Evolutionary conservation across 176 grass and related monocot genomes (phyloP), one percentile per base, ranked within the genome.

Genomic region (Eragrostis nindensis): DNA sequence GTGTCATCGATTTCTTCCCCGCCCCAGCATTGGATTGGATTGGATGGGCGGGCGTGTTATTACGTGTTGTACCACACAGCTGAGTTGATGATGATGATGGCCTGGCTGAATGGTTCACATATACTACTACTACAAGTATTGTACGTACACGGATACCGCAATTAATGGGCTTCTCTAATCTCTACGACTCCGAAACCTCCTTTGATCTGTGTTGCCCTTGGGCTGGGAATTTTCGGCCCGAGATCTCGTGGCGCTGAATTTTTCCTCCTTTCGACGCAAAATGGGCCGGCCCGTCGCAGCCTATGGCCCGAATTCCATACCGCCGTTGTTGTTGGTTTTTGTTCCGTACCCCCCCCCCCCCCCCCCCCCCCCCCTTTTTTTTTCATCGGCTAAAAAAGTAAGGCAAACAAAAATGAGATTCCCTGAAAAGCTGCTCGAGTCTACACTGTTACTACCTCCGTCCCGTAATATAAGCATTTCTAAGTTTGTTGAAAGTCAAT

Each of bases 41-140:
- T 30, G 41, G 60, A 52, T 14, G 17, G 17, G 38, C 5, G 24
- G 41, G 68, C n/a, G 17, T 3, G n/a, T 22, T 18, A 69, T 38
- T 30, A 45, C 38, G 49, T 61, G 73, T 61, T 61, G 73, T 61
- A 26, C 55, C 54, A 5, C 54, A 18, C n/a, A 60, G 46, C 21
- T 29, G 24, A 10, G 19, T 22, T 36, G 32, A 11, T 61, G 30
- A 38, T 36, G 32, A 11, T 61, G 30, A 38, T 52, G 62, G 44
- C 45, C 27, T 53, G 36, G n/a, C n/a, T n/a, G n/a, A n/a, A n/a
- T n/a, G n/a, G 49, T 74, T 55, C 49, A 55, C 49, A 39, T 74
- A 54, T 22, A 54, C 48, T 8, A n/a, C n/a, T n/a, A n/a, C n/a
- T n/a, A n/a, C n/a, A n/a, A 24, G 18, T 69, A 69, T 36, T 64